Base-by-base conservation (phyloP, 768 basidiomycete species). In the Hygrophorus russula region DNA sequence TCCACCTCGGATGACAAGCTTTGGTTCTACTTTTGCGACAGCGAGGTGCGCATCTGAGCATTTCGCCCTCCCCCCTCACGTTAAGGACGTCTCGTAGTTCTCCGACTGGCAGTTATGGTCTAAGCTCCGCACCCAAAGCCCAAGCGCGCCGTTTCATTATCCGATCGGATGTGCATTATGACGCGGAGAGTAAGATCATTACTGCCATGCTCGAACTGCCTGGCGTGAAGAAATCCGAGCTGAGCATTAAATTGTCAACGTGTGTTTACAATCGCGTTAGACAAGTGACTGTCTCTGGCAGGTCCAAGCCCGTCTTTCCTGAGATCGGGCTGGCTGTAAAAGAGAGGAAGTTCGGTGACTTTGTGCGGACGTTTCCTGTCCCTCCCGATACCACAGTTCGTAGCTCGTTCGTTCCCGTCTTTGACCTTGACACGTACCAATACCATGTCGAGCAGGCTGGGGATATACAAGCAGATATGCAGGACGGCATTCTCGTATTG, bases 171-270 rank as follows among this genome's bases (percentile, higher is more conserved):
- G 60, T 78, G 41, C 66, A 73, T 54, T 80, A 75, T 62, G 70
- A 78, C 54, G 51, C 56, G 30, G 64, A 67, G 28, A 71, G 68
- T 40, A 67, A 68, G 56, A 54, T 67, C 31, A 61, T 83, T 52
- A 70, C 68, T 45, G 77, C 74, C 41, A 66, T 76, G 61, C 70
- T 83, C 54, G 82, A 85, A 59, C 64, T 85, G 24, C 83, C 83
- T 3, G 83, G 83, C 34, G 64, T 83, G 55, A 71, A 69, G 54
- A 72, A 66, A 48, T 57, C 58, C 48, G 76, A 82, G 52, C 51
- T 86, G 41, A 70, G 60, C 47, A 66, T 85, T 60, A 69, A 67
- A 39, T 68, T 87, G 44, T 70, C 73, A 39, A 77, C 72, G 48
- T 77, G 76, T 54, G 56, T 67, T 44, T 73, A 74, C 64, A 84